A percentile compares a stretch with the other conserved stretches of the same genome.
phyloP scores from a whole-genome alignment of 1,284 basidiomycete genomes.

The Cryptococcus sp. region DNA sequence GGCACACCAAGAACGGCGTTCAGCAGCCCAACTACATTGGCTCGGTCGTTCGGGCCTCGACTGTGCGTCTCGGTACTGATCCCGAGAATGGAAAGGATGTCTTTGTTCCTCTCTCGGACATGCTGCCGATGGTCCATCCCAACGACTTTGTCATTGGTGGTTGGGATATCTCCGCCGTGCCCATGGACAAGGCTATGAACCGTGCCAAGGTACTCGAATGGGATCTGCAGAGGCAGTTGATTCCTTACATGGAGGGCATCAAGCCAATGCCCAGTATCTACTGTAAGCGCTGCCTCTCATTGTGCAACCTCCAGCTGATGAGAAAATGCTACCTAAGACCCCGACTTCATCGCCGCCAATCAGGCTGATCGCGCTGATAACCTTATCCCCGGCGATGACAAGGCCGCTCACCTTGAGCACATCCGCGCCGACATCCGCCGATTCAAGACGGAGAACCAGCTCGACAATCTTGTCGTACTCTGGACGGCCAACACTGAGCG shows the following conservation, averaged over 20 bases:
- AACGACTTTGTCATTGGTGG: constrained; percentile 97
- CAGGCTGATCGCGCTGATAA: constrained; percentile 91
- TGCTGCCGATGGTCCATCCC: constrained; percentile 97
- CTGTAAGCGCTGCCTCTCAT: constrained; percentile 52
- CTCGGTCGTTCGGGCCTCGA: constrained; percentile 85
- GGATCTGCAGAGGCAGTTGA: constrained; percentile 94
- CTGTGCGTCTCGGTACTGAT: constrained; percentile 86
- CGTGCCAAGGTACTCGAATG: constrained; percentile 94
- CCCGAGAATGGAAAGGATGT: constrained; percentile 83
- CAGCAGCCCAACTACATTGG: constrained; percentile 98
- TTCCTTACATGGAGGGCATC: constrained; percentile 77
- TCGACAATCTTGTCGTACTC: constrained; percentile 88
- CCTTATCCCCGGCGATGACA: constrained; percentile 79
- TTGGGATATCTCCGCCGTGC: constrained; percentile 90
- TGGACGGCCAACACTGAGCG: constrained; percentile 99
- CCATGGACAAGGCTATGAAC: constrained; percentile 89
- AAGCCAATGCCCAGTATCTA: constrained; percentile 93
- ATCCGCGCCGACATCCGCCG: constrained; percentile 89
- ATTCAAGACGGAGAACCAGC: constrained; percentile 81
- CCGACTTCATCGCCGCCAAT: constrained; percentile 96
- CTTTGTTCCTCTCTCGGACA: constrained; percentile 87
- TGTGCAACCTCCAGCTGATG: background rate
- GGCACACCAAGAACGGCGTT: constrained; percentile 90
- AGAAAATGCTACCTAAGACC: constrained; percentile 54
- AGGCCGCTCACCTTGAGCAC: constrained; percentile 88